phyloP scores from a whole-genome alignment of 495 filamentous ascomycete species.

The Pyrenopolyporus hunteri region DNA sequence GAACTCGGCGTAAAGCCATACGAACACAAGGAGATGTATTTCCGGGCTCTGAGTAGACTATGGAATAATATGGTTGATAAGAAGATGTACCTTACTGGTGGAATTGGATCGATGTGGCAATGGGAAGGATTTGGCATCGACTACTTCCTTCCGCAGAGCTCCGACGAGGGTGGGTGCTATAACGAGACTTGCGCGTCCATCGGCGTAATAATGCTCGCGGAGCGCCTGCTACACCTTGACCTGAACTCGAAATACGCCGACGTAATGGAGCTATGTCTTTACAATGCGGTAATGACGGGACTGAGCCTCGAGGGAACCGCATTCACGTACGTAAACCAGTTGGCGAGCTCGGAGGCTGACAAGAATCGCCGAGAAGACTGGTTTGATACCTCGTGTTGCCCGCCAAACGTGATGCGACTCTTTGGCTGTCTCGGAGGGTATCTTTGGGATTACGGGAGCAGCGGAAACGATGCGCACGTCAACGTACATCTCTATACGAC shows the following conservation, averaged over 20 bases:
- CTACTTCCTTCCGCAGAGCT: conserved; percentile 62
- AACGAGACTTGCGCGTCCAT: conserved; percentile 67
- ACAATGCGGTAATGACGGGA: conserved; percentile 63
- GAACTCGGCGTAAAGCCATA: conserved; percentile 37
- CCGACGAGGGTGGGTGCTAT: conserved; percentile 66
- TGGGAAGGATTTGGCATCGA: conserved; percentile 68
- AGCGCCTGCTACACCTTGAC: conserved; percentile 59
- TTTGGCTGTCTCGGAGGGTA: conserved; percentile 62
- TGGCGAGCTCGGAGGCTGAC: conserved; percentile 57
- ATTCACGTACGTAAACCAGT: conserved; percentile 65
- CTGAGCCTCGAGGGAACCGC: conserved; percentile 54
- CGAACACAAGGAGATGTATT: conserved; percentile 37
- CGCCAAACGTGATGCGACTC: conserved; percentile 61
- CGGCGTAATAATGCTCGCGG: conserved; percentile 65
- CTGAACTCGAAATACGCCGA: conserved; percentile 60
- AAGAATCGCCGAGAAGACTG: conserved; percentile 54
- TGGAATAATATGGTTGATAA: conserved; percentile 65
- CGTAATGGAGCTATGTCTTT: conserved; percentile 64
- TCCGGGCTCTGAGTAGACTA: conserved; percentile 49
- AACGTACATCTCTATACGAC: conserved; percentile 61
- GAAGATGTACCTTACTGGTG: conserved; percentile 67
- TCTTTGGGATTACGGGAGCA: conserved; percentile 52
- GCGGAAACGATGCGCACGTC: conserved; percentile 43
- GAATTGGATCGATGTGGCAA: conserved; percentile 64
- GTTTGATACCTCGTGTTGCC: conserved; percentile 65